A percentile compares a stretch with the other conserved stretches of the same genome.
Evolutionary conservation across 768 basidiomycete genomes (phyloP).

Genomic region (Pilatotrama ljubarskyi): DNA sequence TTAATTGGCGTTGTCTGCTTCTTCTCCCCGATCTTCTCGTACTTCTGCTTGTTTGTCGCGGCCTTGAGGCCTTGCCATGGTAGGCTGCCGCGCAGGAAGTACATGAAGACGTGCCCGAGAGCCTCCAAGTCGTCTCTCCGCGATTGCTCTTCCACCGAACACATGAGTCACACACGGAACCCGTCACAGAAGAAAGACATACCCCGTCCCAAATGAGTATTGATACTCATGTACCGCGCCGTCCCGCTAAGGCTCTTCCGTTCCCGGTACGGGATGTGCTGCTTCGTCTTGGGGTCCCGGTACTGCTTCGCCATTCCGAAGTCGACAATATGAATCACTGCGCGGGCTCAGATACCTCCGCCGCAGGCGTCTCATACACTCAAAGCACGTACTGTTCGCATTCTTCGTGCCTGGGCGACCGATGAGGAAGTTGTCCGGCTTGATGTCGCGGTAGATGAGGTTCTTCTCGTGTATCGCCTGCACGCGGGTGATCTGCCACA

Average conservation of each 20-base stretch:
- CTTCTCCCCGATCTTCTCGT: slow-evolving; percentile 99
- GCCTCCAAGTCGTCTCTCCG: slow-evolving; percentile 97
- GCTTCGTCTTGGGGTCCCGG: slow-evolving; percentile 98
- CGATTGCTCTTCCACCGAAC: slow-evolving; percentile 67
- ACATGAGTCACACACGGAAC: neutral
- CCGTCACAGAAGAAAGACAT: slow-evolving; percentile 22
- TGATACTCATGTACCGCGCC: slow-evolving; percentile 99
- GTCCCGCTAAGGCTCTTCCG: slow-evolving; percentile 96
- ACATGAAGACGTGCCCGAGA: slow-evolving; percentile 99
- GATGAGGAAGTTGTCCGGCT: slow-evolving; percentile 98
- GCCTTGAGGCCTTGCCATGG: slow-evolving; percentile 99
- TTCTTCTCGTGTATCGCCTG: slow-evolving; percentile 99
- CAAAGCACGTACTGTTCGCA: slow-evolving; percentile 58
- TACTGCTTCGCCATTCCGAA: slow-evolving; percentile 99
- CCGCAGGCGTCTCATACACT: neutral
- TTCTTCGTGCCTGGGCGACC: slow-evolving; percentile 92
- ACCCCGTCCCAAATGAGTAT: slow-evolving; percentile 98
- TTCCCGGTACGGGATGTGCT: slow-evolving; percentile 99
- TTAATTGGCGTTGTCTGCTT: slow-evolving; percentile 98
- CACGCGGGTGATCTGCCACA: slow-evolving; percentile 81
- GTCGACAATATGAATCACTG: slow-evolving; percentile 92
- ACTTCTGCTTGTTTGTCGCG: slow-evolving; percentile 99
- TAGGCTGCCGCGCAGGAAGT: slow-evolving; percentile 93
- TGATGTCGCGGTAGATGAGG: slow-evolving; percentile 99
- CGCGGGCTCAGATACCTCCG: neutral